Evolutionary conservation across 331 rosid genomes (phyloP), one percentile per base, ranked within the genome.

Genomic region (Pyracantha coccinea): DNA sequence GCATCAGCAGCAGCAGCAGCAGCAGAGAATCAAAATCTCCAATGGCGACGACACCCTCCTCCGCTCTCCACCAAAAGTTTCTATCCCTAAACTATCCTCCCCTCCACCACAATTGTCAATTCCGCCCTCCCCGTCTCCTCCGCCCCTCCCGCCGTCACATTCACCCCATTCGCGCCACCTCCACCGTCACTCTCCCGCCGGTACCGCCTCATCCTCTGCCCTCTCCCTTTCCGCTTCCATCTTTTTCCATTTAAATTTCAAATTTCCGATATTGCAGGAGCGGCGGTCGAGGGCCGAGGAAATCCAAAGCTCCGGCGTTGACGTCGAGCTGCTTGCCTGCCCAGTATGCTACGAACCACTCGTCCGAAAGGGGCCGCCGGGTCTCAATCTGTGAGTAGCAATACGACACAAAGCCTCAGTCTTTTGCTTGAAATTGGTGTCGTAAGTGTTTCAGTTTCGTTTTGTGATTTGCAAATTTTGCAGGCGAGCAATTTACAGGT

Each of bases 321-420:
- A 47, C 8, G 8, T 6, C 54, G 95, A 94, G 60, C 25, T 87
- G 55, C 80, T 94, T n/a, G 86, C 99, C 4, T 94, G 99, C 81
- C 96, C 99, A 1, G 76, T 94, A 38, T 90, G 99, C 80, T 94
- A 87, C 78, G 96, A 94, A 70, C 95, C 97, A 24, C 77, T 94
- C 85, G 85, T 85, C 77, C 86, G 99, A 75, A 94, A 86, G 75
- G 97, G 99, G 45, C 97, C 97, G 60, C 24, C 89, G 8, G 99
- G 99, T 71, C 72, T 90, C 12, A 90, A 88, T 82, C 74, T 92
- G 99, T 94, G 85, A 88, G 98, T 84, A 68, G 57, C 38, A 45
- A 11, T 58, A 12, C 29, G 20, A 1, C 27, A 35, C 7, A 60
- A 73, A 27, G 45, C 29, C 44, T 6, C 33, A 27, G 29, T 23